Conservation (phyloP, 345 rosid species). For the Kandelia obovata region DNA sequence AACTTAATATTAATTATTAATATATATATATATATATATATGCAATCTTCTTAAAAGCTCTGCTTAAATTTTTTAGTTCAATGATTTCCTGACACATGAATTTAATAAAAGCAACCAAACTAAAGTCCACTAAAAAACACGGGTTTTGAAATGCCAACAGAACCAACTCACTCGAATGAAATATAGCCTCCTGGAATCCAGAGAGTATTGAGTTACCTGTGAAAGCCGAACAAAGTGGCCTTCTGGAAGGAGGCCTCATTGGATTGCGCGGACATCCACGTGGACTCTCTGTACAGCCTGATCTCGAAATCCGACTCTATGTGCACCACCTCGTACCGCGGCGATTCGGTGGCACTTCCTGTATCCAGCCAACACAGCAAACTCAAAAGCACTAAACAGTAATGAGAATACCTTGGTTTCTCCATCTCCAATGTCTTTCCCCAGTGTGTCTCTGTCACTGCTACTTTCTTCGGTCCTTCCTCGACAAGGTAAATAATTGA, state of each 20-base stretch:
- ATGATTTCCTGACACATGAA: too few relatives aligned
- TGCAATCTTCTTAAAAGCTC: too few relatives aligned
- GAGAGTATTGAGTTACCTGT: conserved; percentile 32
- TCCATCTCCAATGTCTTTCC: conserved; percentile 22
- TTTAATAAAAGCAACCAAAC: background rate
- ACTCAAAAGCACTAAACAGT: background rate
- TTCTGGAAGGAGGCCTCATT: conserved; percentile 51
- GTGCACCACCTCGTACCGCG: conserved; percentile 49
- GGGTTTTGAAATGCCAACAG: background rate
- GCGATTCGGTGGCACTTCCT: conserved; percentile 41
- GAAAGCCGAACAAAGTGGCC: conserved; percentile 57
- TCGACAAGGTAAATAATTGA: too few relatives aligned
- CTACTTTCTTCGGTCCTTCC: background rate
- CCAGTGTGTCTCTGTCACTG: too few relatives aligned
- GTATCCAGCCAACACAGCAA: conserved; percentile 14
- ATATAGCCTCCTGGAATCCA: background rate
- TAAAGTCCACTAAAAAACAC: background rate
- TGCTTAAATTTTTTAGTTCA: too few relatives aligned
- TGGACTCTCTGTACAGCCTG: conserved; percentile 45
- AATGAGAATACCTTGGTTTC: conserved; percentile 9
- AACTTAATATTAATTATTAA: too few relatives aligned
- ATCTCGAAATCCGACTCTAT: conserved; percentile 59
- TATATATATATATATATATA: too few relatives aligned
- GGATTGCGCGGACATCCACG: conserved; percentile 57
- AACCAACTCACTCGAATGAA: background rate